A percentile compares a stretch with the other conserved stretches of the same genome.
These are phyloP conservation scores for Penicillium salamii DNA, from an alignment of 495 filamentous ascomycete genomes.

Conservation along the genomic window DNA sequence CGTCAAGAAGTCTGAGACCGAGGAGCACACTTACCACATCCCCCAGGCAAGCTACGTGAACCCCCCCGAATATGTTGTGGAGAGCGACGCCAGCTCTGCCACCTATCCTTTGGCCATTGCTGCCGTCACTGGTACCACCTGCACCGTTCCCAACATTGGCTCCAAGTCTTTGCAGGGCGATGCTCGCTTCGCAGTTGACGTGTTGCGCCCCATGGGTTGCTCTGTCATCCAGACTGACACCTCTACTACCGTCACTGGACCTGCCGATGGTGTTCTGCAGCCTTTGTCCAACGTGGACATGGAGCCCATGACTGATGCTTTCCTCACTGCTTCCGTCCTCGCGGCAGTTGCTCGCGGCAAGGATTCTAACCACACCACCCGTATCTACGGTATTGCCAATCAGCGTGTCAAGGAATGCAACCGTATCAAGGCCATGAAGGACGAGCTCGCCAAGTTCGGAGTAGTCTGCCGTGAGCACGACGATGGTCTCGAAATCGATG, in stretches of 20 bases:
- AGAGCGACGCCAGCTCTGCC: constrained; percentile 96
- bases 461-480: constrained; percentile 83
- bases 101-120: constrained; percentile 96
- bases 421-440: constrained; percentile 93
- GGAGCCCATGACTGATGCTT: constrained; percentile 99
- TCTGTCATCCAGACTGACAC: constrained; percentile 75
- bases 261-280: constrained; percentile 67
- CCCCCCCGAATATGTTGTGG: constrained; percentile 82
- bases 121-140: constrained; percentile 90
- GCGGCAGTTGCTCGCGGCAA: constrained; percentile 80
- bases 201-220: constrained; percentile 92
- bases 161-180: constrained; percentile 90
- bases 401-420: constrained; percentile 99
- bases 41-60: constrained; percentile 82
- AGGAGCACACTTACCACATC: constrained; percentile 92
- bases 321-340: constrained; percentile 89
- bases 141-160: constrained; percentile 95
- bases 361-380: constrained; percentile 58
- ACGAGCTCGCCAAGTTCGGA: constrained; percentile 93
- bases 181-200: constrained; percentile 89
- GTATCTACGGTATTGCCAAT: constrained; percentile 95
- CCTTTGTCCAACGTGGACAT: constrained; percentile 82
- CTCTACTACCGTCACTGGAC: constrained; percentile 92
- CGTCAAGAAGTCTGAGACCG: constrained; percentile 67
- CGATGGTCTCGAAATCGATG: constrained; percentile 86